A percentile compares a stretch with the other conserved stretches of the same genome.
Evolutionary conservation across 2,329 filamentous ascomycete species (phyloP).

Genomic region (Colletotrichum navitas): DNA sequence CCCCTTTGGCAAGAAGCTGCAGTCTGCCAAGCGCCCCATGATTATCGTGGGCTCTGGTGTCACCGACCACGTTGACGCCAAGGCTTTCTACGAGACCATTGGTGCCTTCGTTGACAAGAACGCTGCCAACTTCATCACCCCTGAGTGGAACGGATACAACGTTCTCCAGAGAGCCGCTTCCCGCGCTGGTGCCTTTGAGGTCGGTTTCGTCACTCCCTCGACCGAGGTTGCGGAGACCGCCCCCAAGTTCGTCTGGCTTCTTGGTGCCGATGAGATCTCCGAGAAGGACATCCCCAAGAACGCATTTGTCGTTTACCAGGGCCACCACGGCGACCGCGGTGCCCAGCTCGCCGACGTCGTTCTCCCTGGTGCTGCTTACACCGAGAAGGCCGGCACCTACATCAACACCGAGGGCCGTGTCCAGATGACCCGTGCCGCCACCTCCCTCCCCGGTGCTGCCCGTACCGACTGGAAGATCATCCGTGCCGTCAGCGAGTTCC

Average conservation of each 20-base stretch:
- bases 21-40: conserved; percentile 91
- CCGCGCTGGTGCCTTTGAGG: conserved; percentile 91
- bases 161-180: conserved; percentile 95
- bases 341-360: conserved; percentile 94
- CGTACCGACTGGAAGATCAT: conserved; percentile 99
- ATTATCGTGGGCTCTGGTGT: conserved; percentile 95
- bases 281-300: conserved; percentile 92
- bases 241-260: conserved; percentile 96
- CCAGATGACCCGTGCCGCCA: conserved; percentile 92
- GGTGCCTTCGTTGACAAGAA: conserved; percentile 95
- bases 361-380: conserved; percentile 94
- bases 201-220: conserved; percentile 92
- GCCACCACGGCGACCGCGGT: conserved; percentile 95
- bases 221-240: conserved; percentile 83
- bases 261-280: conserved; percentile 92
- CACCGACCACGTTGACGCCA: conserved; percentile 90
- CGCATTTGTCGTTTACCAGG: conserved; percentile 97
- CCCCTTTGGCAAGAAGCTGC: conserved; percentile 92
- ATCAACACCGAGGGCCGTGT: conserved; percentile 98
- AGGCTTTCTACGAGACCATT: conserved; percentile 92
- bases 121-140: conserved; percentile 85
- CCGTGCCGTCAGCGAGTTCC: conserved; percentile 90
- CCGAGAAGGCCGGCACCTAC: conserved; percentile 95
- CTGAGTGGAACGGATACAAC: conserved; percentile 98
- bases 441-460: conserved; percentile 87